These are phyloP conservation scores for Esteya vermicola DNA, from an alignment of 2,329 filamentous ascomycete genomes.

Conservation along the genomic window DNA sequence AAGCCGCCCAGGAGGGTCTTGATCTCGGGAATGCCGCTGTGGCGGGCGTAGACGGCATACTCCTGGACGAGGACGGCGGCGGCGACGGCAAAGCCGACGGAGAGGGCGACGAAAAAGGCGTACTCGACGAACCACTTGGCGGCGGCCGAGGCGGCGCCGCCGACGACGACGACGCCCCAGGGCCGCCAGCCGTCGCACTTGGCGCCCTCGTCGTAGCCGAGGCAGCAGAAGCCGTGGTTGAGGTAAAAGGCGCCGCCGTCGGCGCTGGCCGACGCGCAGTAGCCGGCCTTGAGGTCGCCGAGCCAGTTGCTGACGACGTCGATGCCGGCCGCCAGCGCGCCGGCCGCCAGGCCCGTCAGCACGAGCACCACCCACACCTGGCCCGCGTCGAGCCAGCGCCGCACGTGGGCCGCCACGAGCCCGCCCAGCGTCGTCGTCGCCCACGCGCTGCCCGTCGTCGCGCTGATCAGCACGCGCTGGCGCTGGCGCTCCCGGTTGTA, in stretches of 20 bases:
- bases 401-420: conserved; percentile 51
- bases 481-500: conserved; percentile 92
- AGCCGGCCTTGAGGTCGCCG: conserved; percentile 80
- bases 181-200: conserved; percentile 78
- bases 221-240: conserved; percentile 84
- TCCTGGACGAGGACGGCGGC: conserved; percentile 70
- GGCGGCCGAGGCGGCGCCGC: conserved; percentile 35
- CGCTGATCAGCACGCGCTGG: conserved; percentile 59
- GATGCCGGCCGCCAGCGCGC: conserved; percentile 73
- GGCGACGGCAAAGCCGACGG: conserved; percentile 63
- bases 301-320: conserved; percentile 89
- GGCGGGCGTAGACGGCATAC: conserved; percentile 78
- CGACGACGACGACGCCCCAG: conserved; percentile 65
- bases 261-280: conserved; percentile 58
- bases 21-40: conserved; percentile 94
- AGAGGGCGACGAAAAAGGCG: conserved; percentile 71
- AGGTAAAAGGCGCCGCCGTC: conserved; percentile 84
- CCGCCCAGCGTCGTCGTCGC: conserved; percentile 16
- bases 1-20: conserved; percentile 93
- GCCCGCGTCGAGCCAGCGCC: conserved; percentile 65
- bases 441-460: conserved; percentile 39
- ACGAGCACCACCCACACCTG: conserved; percentile 88
- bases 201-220: conserved; percentile 70
- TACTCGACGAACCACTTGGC: conserved; percentile 74
- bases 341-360: conserved; percentile 70